Conservation (phyloP, 345 rosid genomes). For the Eutrema japonicum region DNA sequence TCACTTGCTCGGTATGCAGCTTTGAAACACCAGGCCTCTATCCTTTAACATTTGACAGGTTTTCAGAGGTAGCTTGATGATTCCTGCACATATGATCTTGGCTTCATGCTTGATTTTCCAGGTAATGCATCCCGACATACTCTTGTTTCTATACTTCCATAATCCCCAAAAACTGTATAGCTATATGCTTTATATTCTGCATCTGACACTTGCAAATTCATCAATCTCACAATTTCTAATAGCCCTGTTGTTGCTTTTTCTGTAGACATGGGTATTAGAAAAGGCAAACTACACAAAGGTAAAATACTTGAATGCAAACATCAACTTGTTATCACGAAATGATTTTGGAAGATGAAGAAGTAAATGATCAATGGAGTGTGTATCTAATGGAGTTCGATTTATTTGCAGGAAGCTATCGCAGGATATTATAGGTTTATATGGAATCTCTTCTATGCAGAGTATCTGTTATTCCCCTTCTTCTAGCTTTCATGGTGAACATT, state of each 20-base stretch:
- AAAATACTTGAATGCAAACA: slow-evolving; percentile 28
- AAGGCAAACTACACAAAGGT: slow-evolving; percentile 84
- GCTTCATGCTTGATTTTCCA: slow-evolving; percentile 82
- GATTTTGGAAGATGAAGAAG: not conserved
- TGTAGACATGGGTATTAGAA: slow-evolving; percentile 80
- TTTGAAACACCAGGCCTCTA: slow-evolving; percentile 1
- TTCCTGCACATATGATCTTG: slow-evolving; percentile 70
- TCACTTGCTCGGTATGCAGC: slow-evolving; percentile 17
- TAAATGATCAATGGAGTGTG: slow-evolving; percentile 1
- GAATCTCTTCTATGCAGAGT: slow-evolving; percentile 94
- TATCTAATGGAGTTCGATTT: slow-evolving; percentile 18
- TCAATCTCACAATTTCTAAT: slow-evolving; percentile 7
- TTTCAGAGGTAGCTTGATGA: slow-evolving; percentile 76
- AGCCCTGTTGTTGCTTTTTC: slow-evolving; percentile 19
- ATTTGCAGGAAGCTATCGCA: slow-evolving; percentile 80
- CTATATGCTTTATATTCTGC: not conserved
- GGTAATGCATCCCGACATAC: slow-evolving; percentile 50
- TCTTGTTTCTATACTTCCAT: not conserved
- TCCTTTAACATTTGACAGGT: slow-evolving; percentile 55
- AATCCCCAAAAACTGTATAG: not conserved
- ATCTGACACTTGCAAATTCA: slow-evolving; percentile 4
- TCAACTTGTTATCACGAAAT: not conserved
- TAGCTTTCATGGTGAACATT: slow-evolving; percentile 39
- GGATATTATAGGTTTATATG: slow-evolving; percentile 83
- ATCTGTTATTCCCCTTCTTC: slow-evolving; percentile 78